Conservation (phyloP, 805 yeast species). For the Wickerhamiella lipophila region DNA sequence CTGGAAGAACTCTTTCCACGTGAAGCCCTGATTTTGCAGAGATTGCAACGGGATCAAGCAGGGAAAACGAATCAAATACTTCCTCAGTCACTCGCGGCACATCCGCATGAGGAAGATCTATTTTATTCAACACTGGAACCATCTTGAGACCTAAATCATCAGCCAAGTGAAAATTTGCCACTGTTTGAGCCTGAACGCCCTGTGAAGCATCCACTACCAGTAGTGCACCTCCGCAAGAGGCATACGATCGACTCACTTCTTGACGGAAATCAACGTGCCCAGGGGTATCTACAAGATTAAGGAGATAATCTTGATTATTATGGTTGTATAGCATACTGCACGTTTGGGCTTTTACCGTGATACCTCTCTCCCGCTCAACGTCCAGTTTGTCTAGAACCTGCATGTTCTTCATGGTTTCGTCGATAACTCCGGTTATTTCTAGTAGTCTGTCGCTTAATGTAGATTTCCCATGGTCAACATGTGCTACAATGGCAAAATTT, state of each 20-base stretch:
- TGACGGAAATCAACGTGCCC: slow-evolving; percentile 95
- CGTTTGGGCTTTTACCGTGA: slow-evolving; percentile 94
- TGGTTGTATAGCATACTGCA: slow-evolving; percentile 79
- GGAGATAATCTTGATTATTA: slow-evolving; percentile 57
- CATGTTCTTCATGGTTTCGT: slow-evolving; percentile 51
- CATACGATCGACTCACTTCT: slow-evolving; percentile 87
- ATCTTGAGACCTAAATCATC: slow-evolving; percentile 69
- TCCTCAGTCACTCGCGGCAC: slow-evolving; percentile 70
- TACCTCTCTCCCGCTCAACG: slow-evolving; percentile 92
- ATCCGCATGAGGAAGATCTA: slow-evolving; percentile 81
- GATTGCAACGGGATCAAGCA: slow-evolving; percentile 55
- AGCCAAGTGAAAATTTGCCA: slow-evolving; percentile 90
- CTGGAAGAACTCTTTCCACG: slow-evolving; percentile 67
- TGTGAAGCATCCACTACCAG: slow-evolving; percentile 87
- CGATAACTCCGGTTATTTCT: slow-evolving; percentile 80
- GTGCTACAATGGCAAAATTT: slow-evolving; percentile 91
- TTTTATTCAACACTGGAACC: slow-evolving; percentile 82
- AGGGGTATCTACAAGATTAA: slow-evolving; percentile 92
- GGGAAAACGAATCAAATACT: slow-evolving; percentile 70
- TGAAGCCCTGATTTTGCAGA: slow-evolving; percentile 87
- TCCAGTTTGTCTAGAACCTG: slow-evolving; percentile 86
- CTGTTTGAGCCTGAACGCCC: slow-evolving; percentile 96
- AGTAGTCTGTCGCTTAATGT: slow-evolving; percentile 79
- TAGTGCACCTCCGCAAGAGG: slow-evolving; percentile 91
- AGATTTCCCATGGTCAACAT: slow-evolving; percentile 70